phyloP scores from a whole-genome alignment of 2,329 filamentous ascomycete species.

The Fusarium duplospermum region DNA sequence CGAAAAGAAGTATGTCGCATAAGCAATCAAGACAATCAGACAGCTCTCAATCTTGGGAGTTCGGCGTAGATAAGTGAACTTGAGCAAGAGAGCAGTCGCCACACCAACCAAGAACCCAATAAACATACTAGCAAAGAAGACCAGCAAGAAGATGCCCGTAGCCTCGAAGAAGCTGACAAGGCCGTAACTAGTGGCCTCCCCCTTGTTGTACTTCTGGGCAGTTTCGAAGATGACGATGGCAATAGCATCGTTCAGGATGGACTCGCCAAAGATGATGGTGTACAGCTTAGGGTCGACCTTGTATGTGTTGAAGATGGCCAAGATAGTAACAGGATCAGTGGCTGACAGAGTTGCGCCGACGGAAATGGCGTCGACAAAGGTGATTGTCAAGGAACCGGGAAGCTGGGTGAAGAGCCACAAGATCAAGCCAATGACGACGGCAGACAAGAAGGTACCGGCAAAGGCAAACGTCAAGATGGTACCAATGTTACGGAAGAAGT shows the following conservation, averaged over 20 bases:
- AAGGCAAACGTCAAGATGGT: constrained; percentile 98
- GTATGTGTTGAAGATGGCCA: constrained; percentile 99
- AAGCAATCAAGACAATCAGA: constrained; percentile 91
- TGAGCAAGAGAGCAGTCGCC: constrained; percentile 85
- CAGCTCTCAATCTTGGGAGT: constrained; percentile 98
- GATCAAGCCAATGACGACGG: constrained; percentile 90
- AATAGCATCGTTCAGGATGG: constrained; percentile 97
- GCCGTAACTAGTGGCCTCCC: constrained; percentile 76
- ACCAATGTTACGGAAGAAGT: constrained; percentile 98
- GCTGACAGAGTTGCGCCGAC: constrained; percentile 96
- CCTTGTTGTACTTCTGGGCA: constrained; percentile 89
- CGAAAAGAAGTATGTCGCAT: constrained; percentile 97
- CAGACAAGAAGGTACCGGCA: constrained; percentile 95
- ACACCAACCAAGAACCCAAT: constrained; percentile 92
- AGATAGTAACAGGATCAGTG: constrained; percentile 95
- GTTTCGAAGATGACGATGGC: constrained; percentile 99
- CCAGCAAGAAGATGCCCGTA: constrained; percentile 91
- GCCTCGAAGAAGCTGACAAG: constrained; percentile 89
- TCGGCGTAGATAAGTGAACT: constrained; percentile 92
- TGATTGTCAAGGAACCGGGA: constrained; percentile 84
- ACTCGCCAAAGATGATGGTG: constrained; percentile 98
- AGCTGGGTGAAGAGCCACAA: constrained; percentile 90
- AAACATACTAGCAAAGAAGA: constrained; percentile 93
- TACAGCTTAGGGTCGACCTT: constrained; percentile 99
- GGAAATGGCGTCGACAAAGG: constrained; percentile 94